Evolutionary conservation across 208 protist species (phyloP), one percentile per base, ranked within the genome.

Genomic region (Acanthamoeba divionensis): DNA sequence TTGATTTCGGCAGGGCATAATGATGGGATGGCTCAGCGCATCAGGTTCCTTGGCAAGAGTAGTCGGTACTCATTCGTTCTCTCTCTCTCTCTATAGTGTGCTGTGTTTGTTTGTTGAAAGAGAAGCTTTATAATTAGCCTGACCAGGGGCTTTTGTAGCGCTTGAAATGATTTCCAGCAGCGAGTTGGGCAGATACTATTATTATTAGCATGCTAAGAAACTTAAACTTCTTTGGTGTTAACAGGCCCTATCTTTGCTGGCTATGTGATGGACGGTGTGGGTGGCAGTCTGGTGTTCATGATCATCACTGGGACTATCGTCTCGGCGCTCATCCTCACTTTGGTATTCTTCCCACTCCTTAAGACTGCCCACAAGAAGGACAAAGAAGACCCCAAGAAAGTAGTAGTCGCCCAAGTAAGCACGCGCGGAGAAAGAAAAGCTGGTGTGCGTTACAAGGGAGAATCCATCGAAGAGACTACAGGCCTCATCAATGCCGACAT

Each of bases 1-100:
- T n/a, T n/a, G n/a, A n/a, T n/a, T n/a, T n/a, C n/a, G n/a, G 6
- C 77, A 91, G 55, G 91, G 91, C 4, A 55, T 86, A n/a, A 89
- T 90, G 77, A 93, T 93, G 91, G 91, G 91, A 29, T 93, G 73
- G 73, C 45, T 91, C 9, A 93, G 88, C 31, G 71, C 86, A 6
- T 71, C 57, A 36, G 91, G 91, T 26, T 93, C 91, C 6, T 47
- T 93, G 2, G 91, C 91, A 1, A 26, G 75, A 62, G 52, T 85
- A 18, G 52, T 38, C 3, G 75, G 75, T 85, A 41, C 75, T 10
- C 36, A 13, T n/a, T 10, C 33, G 2, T 75, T 36, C 31, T 13
- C 13, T 75, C 66, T 6, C 50, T 75, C 10, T 45, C 13, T 45
- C 13, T 5, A 10, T 7, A 31, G 66, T 47, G 10, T 45, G n/a